Evolutionary conservation across 2,329 filamentous ascomycete genomes (phyloP), one percentile per base, ranked within the genome.

Genomic region (Corinectria fuckeliana): DNA sequence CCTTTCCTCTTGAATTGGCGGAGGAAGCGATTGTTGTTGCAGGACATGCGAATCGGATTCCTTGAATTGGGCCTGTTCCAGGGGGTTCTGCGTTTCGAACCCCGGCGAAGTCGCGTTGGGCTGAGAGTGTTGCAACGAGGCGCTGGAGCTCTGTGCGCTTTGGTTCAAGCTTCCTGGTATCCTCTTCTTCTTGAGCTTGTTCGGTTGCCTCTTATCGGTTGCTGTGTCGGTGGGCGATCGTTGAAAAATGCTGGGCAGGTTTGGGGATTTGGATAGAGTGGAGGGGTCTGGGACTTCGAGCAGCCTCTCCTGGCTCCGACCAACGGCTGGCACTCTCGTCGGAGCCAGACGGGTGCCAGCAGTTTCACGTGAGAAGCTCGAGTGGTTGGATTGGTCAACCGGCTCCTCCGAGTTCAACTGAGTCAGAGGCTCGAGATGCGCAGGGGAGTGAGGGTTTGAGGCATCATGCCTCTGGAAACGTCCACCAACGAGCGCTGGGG

Each of bases 111-210:
- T 74, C 9, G 77, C 72, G 41, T 77, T 74, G 11, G 80, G 81
- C 36, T 75, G 73, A 39, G 60, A 54, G 49, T 81, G 76, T 5
- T 79, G 74, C 14, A 96, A 80, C 7, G 93, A 97, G 14, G 91
- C 86, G 6, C 86, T 90, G 14, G 95, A 98, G 72, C 93, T 97
- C 64, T 97, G 93, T 0, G 94, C 93, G 72, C 94, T 97, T 18
- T 89, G 89, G 67, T 92, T 93, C 20, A 90, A 78, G 70, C 91
- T 92, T 39, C 88, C 89, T 0, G 91, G 89, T 55, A 91, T 80
- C 63, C 88, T 84, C 76, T 92, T 97, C 81, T 98, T 98, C 75
- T 90, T 91, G 50, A 99, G 80, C 76, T 97, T 97, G 71, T 97
- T 97, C 0, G 93, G 92, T 72, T 89, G 90, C 44, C 91, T 86